A percentile compares a stretch with the other conserved stretches of the same genome.
These are phyloP conservation scores for Penicillium diatomitis DNA, from an alignment of 495 filamentous ascomycete genomes.

Conservation along the genomic window DNA sequence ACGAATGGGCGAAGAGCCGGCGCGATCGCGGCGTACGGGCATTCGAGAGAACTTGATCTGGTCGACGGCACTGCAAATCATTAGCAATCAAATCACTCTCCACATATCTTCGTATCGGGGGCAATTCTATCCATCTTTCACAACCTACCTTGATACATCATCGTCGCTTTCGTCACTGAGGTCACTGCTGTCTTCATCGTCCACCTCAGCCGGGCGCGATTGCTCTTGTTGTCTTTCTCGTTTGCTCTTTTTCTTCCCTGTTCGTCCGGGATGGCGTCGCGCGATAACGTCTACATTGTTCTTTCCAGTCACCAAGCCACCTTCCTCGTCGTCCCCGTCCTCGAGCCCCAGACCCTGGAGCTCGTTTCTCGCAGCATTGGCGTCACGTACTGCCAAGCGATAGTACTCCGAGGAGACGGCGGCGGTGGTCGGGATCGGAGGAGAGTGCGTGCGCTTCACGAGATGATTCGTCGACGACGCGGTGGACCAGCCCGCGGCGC, in stretches of 20 bases:
- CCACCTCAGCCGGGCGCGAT: slow-evolving; percentile 63
- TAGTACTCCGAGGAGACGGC: slow-evolving; percentile 75
- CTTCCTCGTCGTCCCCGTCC: slow-evolving; percentile 74
- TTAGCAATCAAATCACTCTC: slow-evolving; percentile 9
- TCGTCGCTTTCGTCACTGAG: slow-evolving; percentile 95
- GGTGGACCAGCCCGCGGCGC: slow-evolving; percentile 83
- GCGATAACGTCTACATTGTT: slow-evolving; percentile 67
- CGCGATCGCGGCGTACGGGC: slow-evolving; percentile 69
- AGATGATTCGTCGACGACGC: slow-evolving; percentile 42
- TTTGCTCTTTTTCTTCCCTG: slow-evolving; percentile 35
- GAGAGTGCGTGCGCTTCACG: slow-evolving; percentile 87
- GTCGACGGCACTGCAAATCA: slow-evolving; percentile 44
- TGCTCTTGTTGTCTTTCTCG: slow-evolving; percentile 36
- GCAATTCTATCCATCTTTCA: too few relatives aligned
- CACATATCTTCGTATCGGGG: too few relatives aligned
- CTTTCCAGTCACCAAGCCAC: slow-evolving; percentile 69
- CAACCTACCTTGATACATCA: slow-evolving; percentile 34
- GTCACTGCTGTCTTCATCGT: slow-evolving; percentile 96
- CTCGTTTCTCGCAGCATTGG: slow-evolving; percentile 21
- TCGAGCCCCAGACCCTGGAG: slow-evolving; percentile 35
- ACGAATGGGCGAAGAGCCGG: slow-evolving; percentile 79
- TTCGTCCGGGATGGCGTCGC: slow-evolving; percentile 46
- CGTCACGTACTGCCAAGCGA: slow-evolving; percentile 26
- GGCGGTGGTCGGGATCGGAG: slow-evolving; percentile 81
- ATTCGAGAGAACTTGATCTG: slow-evolving; percentile 94